Evolutionary conservation across 257 asterid species (phyloP), one percentile per base, ranked within the genome.

Genomic region (Solanum microdontum): DNA sequence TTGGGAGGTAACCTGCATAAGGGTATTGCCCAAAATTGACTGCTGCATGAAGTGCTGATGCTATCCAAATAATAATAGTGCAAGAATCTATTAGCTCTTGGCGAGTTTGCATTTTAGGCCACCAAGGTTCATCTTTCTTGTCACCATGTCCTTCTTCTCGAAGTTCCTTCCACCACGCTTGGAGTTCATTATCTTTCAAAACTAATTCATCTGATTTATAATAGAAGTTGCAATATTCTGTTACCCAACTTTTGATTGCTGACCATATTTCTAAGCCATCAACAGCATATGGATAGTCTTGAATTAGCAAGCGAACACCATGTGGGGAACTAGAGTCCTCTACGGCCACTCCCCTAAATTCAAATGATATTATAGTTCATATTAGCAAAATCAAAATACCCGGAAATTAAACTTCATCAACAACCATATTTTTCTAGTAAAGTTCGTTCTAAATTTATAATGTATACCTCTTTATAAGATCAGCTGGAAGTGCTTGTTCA

Each of bases 231-330:
- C 70, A 62, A 10, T 62, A 62, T 4, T 62, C 30, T 5, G 70
- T n/a, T 10, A 62, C 70, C 70, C 70, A 62, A 62, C 70, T 62
- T 62, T 62, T 62, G 30, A 62, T 62, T 23, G 70, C 70, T 8
- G 70, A 62, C 70, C 70, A 62, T 9, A 62, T 62, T 62, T 62
- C 7, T 62, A 62, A 62, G 70, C 70, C 70, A 23, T 62, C 70
- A 62, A 62, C 70, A 62, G 70, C 70, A 10, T 62, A 62, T 23
- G 70, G 70, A 23, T 62, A 62, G 70, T 62, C 70, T n/a, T 62
- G 90, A 9, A 96, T 91, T 19, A 96, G 89, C 79, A 96, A 87
- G 6, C 94, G 97, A 84, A 96, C 89, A 21, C 98, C 96, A 32
- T 92, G 91, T 43, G 92, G 89, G n/a, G 93, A 93, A 88, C 87